Percentiles rank a stretch among this genome's conserved stretches.
These are phyloP conservation scores for Actinomucor elegans DNA, from an alignment of 371 early-diverging fungal species.

Conservation along the genomic window DNA sequence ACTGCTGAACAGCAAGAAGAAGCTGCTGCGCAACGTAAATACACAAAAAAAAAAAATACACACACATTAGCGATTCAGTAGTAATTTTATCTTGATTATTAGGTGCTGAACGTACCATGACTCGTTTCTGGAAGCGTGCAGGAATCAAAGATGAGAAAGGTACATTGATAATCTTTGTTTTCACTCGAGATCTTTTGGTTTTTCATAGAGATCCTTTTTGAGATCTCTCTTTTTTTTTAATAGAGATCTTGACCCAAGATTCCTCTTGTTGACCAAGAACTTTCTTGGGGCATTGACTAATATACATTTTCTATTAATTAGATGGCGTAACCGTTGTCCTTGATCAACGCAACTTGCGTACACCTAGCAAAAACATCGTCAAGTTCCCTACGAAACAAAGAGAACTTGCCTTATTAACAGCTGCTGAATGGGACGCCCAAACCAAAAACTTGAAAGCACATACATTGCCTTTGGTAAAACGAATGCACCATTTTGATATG, in stretches of 20 bases:
- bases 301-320: slow-evolving; percentile 15
- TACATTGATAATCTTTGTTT: slow-evolving; percentile 18
- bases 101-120: slow-evolving; percentile 63
- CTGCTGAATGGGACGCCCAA: slow-evolving; percentile 94
- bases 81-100: not conserved
- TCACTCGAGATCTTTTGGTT: too few species aligned
- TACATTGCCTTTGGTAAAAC: slow-evolving; percentile 79
- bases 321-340: slow-evolving; percentile 66
- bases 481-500: not conserved
- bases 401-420: slow-evolving; percentile 77
- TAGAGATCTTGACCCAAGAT: too few species aligned
- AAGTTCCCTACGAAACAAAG: slow-evolving; percentile 57
- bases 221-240: too few species aligned
- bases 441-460: slow-evolving; percentile 75
- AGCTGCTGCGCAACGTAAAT: slow-evolving; percentile 29
- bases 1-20: slow-evolving; percentile 13
- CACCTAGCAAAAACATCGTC: slow-evolving; percentile 76
- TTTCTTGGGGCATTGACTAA: not conserved
- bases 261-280: not conserved
- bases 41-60: too few species aligned
- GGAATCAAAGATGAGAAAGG: slow-evolving; percentile 62
- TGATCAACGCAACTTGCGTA: slow-evolving; percentile 82
- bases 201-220: too few species aligned
- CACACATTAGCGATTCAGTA: too few species aligned
- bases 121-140: slow-evolving; percentile 77